Conservation (phyloP, 176 grass and related monocot species). For the Pontederia crassipes region DNA sequence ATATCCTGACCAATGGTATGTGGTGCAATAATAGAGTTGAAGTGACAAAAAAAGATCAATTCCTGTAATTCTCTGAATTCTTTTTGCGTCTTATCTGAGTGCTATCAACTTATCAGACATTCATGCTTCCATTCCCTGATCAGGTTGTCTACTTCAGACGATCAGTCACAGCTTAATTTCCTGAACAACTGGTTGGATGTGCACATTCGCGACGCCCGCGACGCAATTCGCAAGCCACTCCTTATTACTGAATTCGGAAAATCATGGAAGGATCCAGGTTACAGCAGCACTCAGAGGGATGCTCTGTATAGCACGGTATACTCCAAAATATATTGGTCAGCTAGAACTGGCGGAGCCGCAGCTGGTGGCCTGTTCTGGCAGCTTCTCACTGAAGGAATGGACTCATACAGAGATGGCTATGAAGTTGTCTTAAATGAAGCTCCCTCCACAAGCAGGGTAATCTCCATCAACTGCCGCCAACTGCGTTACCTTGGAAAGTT, state of each 20-base stretch:
- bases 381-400: conserved; percentile 60
- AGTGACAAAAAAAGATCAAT: background rate
- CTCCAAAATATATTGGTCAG: conserved; percentile 57
- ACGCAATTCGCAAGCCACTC: conserved; percentile 53
- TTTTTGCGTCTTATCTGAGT: background rate
- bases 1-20: conserved; percentile 84
- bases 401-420: conserved; percentile 63
- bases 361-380: conserved; percentile 89
- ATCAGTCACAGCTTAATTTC: conserved; percentile 46
- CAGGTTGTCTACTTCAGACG: conserved; percentile 39
- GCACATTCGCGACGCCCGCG: conserved; percentile 49
- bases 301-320: conserved; percentile 47
- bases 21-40: too few relatives aligned
- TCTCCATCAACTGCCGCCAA: conserved; percentile 35
- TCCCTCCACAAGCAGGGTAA: conserved; percentile 53
- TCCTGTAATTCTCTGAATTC: background rate
- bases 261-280: conserved; percentile 64
- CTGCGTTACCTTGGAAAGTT: conserved; percentile 41
- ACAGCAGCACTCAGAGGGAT: conserved; percentile 42
- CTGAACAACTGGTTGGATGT: conserved; percentile 50
- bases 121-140: background rate
- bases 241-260: conserved; percentile 80
- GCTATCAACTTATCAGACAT: background rate
- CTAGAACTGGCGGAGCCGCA: conserved; percentile 23
- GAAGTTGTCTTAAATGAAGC: conserved; percentile 48